These are phyloP conservation scores for Basipetospora chlamydospora DNA, from an alignment of 2,329 filamentous ascomycete genomes.

Conservation along the genomic window DNA sequence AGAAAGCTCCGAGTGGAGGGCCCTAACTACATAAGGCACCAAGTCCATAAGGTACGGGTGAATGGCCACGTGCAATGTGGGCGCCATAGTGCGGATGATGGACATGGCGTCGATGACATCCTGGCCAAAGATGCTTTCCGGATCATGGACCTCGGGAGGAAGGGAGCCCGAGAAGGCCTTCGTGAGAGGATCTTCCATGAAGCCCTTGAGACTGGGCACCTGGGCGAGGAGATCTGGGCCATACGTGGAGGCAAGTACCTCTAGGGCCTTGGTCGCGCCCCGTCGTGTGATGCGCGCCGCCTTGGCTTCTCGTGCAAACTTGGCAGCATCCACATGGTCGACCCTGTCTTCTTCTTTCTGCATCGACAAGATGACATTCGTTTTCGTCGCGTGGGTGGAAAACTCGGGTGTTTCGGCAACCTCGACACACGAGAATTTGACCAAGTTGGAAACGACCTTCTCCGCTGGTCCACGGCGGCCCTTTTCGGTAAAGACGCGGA, in stretches of 20 bases:
- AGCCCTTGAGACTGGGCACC: slow-evolving; percentile 64
- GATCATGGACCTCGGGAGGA: slow-evolving; percentile 57
- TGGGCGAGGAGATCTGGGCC: slow-evolving; percentile 63
- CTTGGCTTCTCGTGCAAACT: slow-evolving; percentile 79
- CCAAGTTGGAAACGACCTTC: slow-evolving; percentile 88
- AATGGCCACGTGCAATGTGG: slow-evolving; percentile 65
- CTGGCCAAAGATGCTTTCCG: slow-evolving; percentile 66
- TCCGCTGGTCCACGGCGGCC: slow-evolving; percentile 77
- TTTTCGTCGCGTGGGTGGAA: slow-evolving; percentile 63
- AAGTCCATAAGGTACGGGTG: slow-evolving; percentile 70
- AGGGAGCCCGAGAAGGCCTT: slow-evolving; percentile 56
- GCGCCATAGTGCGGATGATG: slow-evolving; percentile 79
- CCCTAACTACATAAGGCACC: slow-evolving; percentile 74
- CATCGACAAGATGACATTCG: slow-evolving; percentile 74
- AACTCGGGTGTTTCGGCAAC: slow-evolving; percentile 97
- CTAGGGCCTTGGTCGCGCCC: slow-evolving; percentile 85
- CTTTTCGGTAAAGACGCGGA: slow-evolving; percentile 71
- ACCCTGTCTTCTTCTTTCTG: slow-evolving; percentile 94
- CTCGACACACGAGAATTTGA: slow-evolving; percentile 96
- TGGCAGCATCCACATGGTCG: slow-evolving; percentile 80
- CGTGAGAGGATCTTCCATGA: slow-evolving; percentile 71
- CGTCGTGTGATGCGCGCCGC: slow-evolving; percentile 80
- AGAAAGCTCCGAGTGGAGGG: slow-evolving; percentile 73
- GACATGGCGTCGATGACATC: slow-evolving; percentile 91
- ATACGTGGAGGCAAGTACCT: slow-evolving; percentile 71